phyloP scores from a whole-genome alignment of 495 filamentous ascomycete genomes.

The Podospora comata region DNA sequence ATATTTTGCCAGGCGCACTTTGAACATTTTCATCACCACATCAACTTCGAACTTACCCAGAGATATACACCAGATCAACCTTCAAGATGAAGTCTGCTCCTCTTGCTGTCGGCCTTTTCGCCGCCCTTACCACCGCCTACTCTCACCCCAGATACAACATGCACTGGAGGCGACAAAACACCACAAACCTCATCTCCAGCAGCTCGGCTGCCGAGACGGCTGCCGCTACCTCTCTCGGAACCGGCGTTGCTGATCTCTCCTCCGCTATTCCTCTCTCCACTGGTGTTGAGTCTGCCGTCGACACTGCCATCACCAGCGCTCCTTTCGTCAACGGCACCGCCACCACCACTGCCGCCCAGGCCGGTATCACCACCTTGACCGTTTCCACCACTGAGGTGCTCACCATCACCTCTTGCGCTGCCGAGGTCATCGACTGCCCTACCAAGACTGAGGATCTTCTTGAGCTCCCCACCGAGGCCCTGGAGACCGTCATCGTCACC shows the following conservation, averaged over 20 bases:
- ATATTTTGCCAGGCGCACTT: conserved; percentile 23
- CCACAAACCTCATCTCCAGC: conserved; percentile 26
- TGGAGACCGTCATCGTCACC: conserved; percentile 40
- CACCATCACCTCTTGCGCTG: conserved; percentile 61
- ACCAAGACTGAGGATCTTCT: conserved; percentile 39
- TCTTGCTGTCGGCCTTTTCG: conserved; percentile 45
- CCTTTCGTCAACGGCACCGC: conserved; percentile 24
- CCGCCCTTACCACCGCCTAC: conserved; percentile 42
- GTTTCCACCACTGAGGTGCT: conserved; percentile 55
- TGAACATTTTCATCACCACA: conserved; percentile 13
- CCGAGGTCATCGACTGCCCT: conserved; percentile 64
- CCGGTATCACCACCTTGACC: conserved; percentile 43
- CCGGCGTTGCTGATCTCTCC: conserved; percentile 18
- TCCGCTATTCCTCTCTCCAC: conserved; percentile 15
- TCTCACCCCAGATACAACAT: conserved; percentile 41
- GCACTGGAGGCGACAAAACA: conserved; percentile 38
- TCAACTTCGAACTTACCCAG: conserved; percentile 11
- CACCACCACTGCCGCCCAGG: conserved; percentile 2
- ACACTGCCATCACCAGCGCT: conserved; percentile 21
- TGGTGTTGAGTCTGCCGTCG: conserved; percentile 13
- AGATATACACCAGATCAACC: conserved; percentile 17
- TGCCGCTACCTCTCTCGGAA: conserved; percentile 47
- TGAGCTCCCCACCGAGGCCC: conserved; percentile 30
- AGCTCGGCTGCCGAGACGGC: conserved; percentile 10
- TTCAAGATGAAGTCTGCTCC: conserved; percentile 48